Conservation (phyloP, 768 basidiomycete species). For the Auricularia sp. region DNA sequence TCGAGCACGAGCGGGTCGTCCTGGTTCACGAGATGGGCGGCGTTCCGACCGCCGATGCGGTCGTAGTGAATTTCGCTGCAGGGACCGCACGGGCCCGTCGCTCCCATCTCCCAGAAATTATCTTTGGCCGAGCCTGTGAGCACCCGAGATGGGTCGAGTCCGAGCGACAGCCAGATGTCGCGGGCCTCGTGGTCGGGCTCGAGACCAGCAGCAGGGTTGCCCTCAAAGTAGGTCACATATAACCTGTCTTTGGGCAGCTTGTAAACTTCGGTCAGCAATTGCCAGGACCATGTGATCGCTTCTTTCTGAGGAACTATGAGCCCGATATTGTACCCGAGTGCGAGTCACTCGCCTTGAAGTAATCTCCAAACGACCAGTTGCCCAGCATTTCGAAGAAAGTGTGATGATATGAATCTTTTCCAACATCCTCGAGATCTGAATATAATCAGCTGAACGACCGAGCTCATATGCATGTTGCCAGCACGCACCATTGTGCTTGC, state of each 20-base stretch:
- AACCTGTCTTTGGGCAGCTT: constrained; percentile 80
- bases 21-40: constrained; percentile 83
- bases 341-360: constrained; percentile 72
- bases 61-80: constrained; percentile 98
- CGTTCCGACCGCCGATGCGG: constrained; percentile 95
- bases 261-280: constrained; percentile 83
- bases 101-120: constrained; percentile 99
- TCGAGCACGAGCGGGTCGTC: constrained; percentile 96
- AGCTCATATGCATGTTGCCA: constrained; percentile 2
- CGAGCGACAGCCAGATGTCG: constrained; percentile 79
- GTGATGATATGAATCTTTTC: constrained; percentile 96
- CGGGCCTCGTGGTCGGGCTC: constrained; percentile 85
- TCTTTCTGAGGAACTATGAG: constrained; percentile 54
- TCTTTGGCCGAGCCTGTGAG: constrained; percentile 92
- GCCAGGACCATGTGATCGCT: constrained; percentile 89
- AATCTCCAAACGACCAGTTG: constrained; percentile 99
- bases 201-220: constrained; percentile 75
- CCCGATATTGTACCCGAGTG: not conserved
- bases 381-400: constrained; percentile 99
- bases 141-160: constrained; percentile 82
- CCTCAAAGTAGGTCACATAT: constrained; percentile 97
- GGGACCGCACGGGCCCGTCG: constrained; percentile 95
- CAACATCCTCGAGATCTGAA: constrained; percentile 94
- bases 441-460: constrained; percentile 4
- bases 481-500: constrained; percentile 87